Evolutionary conservation across 148 eudicot genomes (phyloP), one percentile per base, ranked within the genome.

Genomic region (Rhododendron ovatum): DNA sequence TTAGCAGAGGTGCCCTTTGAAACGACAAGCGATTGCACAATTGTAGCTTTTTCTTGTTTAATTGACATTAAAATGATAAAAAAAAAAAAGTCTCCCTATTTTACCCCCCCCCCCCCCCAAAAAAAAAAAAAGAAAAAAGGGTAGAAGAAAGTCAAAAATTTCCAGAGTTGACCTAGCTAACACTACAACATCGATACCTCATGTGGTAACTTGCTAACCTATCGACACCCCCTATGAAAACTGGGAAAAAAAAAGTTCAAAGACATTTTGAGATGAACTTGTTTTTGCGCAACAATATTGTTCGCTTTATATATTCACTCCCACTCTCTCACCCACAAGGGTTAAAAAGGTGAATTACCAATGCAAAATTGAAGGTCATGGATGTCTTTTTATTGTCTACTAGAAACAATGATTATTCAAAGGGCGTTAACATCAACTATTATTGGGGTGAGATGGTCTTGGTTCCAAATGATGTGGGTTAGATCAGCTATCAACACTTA

Each of bases 401-500:
- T 22, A 76, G 24, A 76, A 3, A 18, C 10, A 22, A 78, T 78
- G 45, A 24, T 41, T 45, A 22, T 41, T 78, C 26, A 45, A 78
- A 78, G 10, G 22, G 7, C 0, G 53, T 78, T 78, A n/a, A 47
- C 33, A 9, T 3, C 61, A 12, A 28, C 13, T 50, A 50, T 45
- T 48, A 48, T 26, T n/a, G 82, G 61, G 35, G 82, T 47, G 13
- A 59, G 39, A 26, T 28, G 11, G 48, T 48, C 37, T 13, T 1
- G 39, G 45, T 28, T 80, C 24, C 18, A 50, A 80, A 50, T 80
- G 82, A 80, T 80, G 26, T 80, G 82, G 82, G 39, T 65, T 28
- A 47, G 82, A 80, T 50, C 63, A 28, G 82, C 82, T 80, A 48
- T 80, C 82, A 80, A 50, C 39, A 33, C 50, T 80, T 50, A 5